These are phyloP conservation scores for Raffaelea albimanens DNA, from an alignment of 2,329 filamentous ascomycete species.

Conservation along the genomic window DNA sequence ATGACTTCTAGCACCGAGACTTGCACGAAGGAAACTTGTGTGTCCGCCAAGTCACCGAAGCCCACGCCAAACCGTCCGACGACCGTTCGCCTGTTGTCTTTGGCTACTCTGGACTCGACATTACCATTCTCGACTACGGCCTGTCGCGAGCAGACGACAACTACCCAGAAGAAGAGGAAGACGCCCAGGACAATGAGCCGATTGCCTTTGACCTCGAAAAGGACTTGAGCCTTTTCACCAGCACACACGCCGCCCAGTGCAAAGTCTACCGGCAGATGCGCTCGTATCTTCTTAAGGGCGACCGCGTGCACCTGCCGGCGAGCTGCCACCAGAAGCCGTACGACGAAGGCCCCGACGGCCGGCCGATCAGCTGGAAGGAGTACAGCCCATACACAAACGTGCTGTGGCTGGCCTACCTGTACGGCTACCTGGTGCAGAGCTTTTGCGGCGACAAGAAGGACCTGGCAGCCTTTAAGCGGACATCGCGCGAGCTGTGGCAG, in stretches of 20 bases:
- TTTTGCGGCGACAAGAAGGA: conserved; percentile 38
- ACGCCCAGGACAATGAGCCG: conserved; percentile 20
- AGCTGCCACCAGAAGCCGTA: conserved; percentile 37
- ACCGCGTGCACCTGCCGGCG: conserved; percentile 39
- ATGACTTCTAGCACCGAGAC: conserved; percentile 45
- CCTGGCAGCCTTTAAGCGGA: conserved; percentile 33
- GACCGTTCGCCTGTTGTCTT: conserved; percentile 30
- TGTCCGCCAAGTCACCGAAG: conserved; percentile 33
- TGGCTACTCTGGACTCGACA: conserved; percentile 51
- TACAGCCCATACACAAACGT: conserved; percentile 55
- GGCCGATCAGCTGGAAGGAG: conserved; percentile 42
- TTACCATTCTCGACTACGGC: conserved; percentile 58
- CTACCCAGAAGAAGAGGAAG: conserved; percentile 20
- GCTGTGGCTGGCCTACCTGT: conserved; percentile 55
- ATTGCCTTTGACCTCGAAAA: conserved; percentile 51
- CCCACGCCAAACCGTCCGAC: conserved; percentile 19
- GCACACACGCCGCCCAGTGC: conserved; percentile 50
- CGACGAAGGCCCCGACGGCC: conserved; percentile 32
- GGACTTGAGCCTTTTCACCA: conserved; percentile 50
- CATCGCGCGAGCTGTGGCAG: conserved; percentile 43
- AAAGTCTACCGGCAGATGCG: conserved; percentile 54
- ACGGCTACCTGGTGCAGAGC: conserved; percentile 38
- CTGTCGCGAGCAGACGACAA: conserved; percentile 40
- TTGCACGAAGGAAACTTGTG: conserved; percentile 58
- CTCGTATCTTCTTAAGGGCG: conserved; percentile 43